Base-by-base conservation (phyloP, 306 rosid species). In the Rubus idaeus region DNA sequence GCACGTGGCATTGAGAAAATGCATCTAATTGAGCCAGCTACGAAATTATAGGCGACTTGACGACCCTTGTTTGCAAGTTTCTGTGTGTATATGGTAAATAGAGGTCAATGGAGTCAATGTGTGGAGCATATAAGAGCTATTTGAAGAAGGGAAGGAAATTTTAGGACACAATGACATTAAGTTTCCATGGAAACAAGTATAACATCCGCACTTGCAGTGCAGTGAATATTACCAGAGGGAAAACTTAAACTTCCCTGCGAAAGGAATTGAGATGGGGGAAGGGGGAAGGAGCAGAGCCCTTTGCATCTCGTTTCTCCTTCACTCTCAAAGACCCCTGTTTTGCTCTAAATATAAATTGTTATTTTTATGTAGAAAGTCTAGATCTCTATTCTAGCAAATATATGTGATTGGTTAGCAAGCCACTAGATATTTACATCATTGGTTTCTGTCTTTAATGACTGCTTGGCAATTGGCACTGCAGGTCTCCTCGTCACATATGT, bases 401-500 rank as follows among this genome's bases (percentile, higher is more conserved):
- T 16, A 67, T 18, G 8, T 2, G 49, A 50, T 75, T 71, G 76
- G 49, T 71, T 70, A 66, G 64, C 69, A 57, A 44, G 23, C 69
- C 46, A 37, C 69, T 16, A 64, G 12, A 17, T 16, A 14, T 37
- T 5, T 6, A 62, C 68, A 30, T 35, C 20, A 62, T 64, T 16
- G 46, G 10, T 35, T 39, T 35, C 23, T 5, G 6, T 39, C 10
- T 62, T 16, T 53, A 41, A 4, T 9, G 60, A 46, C 75, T 71
- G 76, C 63, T 71, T 70, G 74, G 68, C 68, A 61, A 47, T 71
- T 75, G 73, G 37, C 65, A 60, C 4, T 75, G 71, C 81, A 96
- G 99, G 99, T 79, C 97, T 96, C 37, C 94, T 96, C 26, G 51
- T 96, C 86, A 96, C 99, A 26, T 96, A 96, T 30, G 87, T 96